Evolutionary conservation across 352 stramenopile genomes (phyloP), one percentile per base, ranked within the genome.

Genomic region (Detonula confervacea): DNA sequence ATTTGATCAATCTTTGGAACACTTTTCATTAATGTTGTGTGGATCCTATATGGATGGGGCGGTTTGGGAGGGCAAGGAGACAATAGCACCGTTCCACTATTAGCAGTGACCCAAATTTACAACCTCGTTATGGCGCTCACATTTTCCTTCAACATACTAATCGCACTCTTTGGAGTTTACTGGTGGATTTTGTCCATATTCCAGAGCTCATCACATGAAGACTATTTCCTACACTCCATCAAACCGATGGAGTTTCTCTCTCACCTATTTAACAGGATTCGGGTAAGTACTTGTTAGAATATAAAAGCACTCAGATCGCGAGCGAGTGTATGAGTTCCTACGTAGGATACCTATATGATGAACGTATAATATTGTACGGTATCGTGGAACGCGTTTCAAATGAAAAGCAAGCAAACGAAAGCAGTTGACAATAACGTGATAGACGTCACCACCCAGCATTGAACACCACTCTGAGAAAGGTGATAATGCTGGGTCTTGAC

Each of bases 1-100:
- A n/a, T n/a, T n/a, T 77, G 62, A 12, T 30, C 67, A 18, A 61
- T 77, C 1, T 77, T 77, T 49, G 55, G 37, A 12, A 56, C 55
- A 2, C 42, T 77, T 14, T 77, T 77, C 6, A n/a, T 68, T 11
- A 25, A 12, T 8, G 55, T 22, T 33, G 52, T 37, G 6, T 77
- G 67, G 67, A 30, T 77, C 29, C 12, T 77, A 9, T 77, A 69
- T 22, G 67, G 69, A 35, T 77, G 56, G 52, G 67, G 67, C 9
- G 33, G 1, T 24, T 16, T 12, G 2, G 3, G 25, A 7, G 7
- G 27, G 1, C 55, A 49, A n/a, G 55, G 55, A 54, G 39, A 24
- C 9, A 42, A 30, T 16, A 35, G 37, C 16, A 29, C 12, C 49
- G 2, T 51, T 39, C 30, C 11, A 35, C n/a, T 7, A 49, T n/a